Conservation (phyloP, 768 basidiomycete genomes). For the Tylopilus felleus region DNA sequence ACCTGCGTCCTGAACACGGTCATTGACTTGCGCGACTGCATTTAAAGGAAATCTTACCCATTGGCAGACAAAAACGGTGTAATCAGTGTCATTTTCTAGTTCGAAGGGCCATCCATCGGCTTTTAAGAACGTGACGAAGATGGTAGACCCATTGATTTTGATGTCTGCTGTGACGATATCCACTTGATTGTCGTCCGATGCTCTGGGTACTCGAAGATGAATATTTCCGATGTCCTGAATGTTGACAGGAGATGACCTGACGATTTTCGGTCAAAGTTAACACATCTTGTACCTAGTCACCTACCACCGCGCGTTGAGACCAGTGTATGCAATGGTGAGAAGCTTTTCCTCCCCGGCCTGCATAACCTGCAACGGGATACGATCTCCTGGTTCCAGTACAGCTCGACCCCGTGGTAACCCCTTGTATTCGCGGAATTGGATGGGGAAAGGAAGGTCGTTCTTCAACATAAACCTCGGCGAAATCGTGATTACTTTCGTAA, state of each 20-base stretch:
- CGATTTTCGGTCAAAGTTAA: neutral
- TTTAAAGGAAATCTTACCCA: conserved; percentile 45
- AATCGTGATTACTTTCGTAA: conserved; percentile 90
- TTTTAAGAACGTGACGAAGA: conserved; percentile 74
- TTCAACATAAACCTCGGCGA: conserved; percentile 88
- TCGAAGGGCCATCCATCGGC: conserved; percentile 83
- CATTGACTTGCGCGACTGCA: conserved; percentile 9
- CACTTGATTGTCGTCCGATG: conserved; percentile 36
- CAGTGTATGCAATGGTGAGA: conserved; percentile 83
- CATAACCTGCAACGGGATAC: conserved; percentile 64
- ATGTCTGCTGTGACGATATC: conserved; percentile 74
- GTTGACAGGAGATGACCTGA: conserved; percentile 90
- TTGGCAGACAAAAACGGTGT: conserved; percentile 67
- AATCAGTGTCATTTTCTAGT: conserved; percentile 86
- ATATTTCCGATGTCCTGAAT: conserved; percentile 86
- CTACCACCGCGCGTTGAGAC: conserved; percentile 79
- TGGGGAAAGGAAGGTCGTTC: conserved; percentile 65
- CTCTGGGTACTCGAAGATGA: conserved; percentile 62
- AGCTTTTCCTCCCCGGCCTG: conserved; percentile 66
- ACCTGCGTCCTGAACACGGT: conserved; percentile 41
- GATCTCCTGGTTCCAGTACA: conserved; percentile 63
- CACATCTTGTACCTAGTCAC: conserved; percentile 13
- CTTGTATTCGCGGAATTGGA: conserved; percentile 86
- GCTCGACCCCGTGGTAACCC: conserved; percentile 60
- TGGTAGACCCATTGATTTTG: conserved; percentile 79